Percentiles rank a stretch among this genome's conserved stretches.
phyloP scores from a whole-genome alignment of 164 flowering plant genomes.

The Vitis rupestris region DNA sequence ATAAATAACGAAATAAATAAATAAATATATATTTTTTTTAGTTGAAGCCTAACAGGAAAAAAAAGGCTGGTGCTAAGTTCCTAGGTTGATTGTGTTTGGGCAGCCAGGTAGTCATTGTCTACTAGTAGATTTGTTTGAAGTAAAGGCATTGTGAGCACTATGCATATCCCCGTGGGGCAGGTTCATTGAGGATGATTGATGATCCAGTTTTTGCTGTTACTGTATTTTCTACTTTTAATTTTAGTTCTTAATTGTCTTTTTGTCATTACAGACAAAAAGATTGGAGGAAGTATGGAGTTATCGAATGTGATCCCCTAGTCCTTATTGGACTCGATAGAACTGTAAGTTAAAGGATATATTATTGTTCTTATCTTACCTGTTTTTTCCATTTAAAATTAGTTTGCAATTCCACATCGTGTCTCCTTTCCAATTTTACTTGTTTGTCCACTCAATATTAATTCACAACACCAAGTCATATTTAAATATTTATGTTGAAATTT shows the following conservation, averaged over 20 bases:
- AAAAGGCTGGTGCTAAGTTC: no score
- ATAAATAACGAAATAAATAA: no score
- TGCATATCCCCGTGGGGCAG: not conserved
- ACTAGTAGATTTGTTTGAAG: not conserved
- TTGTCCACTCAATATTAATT: not conserved
- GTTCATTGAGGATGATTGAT: not conserved
- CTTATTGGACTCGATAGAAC: constrained; percentile 63
- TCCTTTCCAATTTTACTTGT: not conserved
- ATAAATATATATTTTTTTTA: no score
- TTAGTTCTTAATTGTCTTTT: not conserved
- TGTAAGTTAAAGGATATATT: constrained; percentile 46
- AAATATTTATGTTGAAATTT: not conserved
- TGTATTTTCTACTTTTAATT: not conserved
- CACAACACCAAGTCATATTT: not conserved
- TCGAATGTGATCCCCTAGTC: constrained; percentile 80
- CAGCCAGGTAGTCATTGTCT: not conserved
- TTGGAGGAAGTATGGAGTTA: constrained; percentile 69
- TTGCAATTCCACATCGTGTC: no score
- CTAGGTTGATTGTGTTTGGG: not conserved
- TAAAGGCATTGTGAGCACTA: not conserved
- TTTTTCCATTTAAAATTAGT: constrained; percentile 1
- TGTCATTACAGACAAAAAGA: constrained; percentile 39
- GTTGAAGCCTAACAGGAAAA: no score
- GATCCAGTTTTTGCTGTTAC: not conserved
- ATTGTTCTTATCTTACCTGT: not conserved